A percentile compares a stretch with the other conserved stretches of the same genome.
Conservation (phyloP, 73 alveolate genomes). For the Paramecium sexaurelia region DNA sequence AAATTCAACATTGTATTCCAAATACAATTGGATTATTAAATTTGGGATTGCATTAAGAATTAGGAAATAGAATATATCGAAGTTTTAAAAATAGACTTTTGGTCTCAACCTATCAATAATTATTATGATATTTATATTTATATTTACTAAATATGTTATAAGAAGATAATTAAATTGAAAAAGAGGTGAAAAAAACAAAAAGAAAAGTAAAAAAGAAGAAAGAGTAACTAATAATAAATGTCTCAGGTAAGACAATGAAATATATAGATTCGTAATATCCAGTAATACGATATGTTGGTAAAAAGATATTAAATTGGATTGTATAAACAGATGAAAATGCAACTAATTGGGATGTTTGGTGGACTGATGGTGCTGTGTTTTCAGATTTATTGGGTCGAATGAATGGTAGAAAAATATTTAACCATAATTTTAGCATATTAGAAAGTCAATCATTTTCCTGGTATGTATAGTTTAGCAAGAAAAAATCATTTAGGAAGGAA, state of each 20-base stretch:
- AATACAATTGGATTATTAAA: background rate
- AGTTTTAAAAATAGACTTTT: constrained; percentile 14
- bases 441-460: constrained; percentile 84
- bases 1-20: constrained; percentile 21
- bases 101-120: background rate
- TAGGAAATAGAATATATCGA: constrained; percentile 40
- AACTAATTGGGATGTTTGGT: constrained; percentile 65
- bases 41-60: background rate
- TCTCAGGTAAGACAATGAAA: background rate
- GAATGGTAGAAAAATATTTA: constrained; percentile 71
- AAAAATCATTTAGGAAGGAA: constrained; percentile 82
- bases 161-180: background rate
- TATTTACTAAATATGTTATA: background rate
- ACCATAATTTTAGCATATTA: constrained; percentile 45
- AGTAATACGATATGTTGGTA: too few species aligned
- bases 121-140: background rate
- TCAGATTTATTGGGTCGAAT: constrained; percentile 67
- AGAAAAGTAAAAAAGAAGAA: background rate
- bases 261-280: background rate
- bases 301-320: constrained; percentile 30
- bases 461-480: constrained; percentile 81
- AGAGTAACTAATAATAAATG: background rate
- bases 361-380: constrained; percentile 63
- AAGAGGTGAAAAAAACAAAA: background rate
- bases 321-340: constrained; percentile 28